Conservation (phyloP, 139 green algal genomes). For the Haematococcus sp. region DNA sequence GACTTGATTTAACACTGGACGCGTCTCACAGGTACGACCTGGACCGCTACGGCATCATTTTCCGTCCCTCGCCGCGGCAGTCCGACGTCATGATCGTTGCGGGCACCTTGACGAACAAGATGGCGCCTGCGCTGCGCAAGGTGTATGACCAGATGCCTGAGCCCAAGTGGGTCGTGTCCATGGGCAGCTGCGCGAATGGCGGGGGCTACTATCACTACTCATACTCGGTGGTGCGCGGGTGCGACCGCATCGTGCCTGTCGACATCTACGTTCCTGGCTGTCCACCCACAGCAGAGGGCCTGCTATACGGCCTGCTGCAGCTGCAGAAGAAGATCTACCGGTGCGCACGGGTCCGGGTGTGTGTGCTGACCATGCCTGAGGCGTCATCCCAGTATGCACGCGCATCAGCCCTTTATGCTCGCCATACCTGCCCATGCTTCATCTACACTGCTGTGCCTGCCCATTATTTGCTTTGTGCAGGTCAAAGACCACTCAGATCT, state of each 20-base stretch:
- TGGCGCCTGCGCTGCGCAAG: conserved; percentile 95
- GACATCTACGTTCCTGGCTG: conserved; percentile 97
- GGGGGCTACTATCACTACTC: conserved; percentile 98
- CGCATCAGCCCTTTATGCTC: no score
- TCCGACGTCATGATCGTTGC: conserved; percentile 97
- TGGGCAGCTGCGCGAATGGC: conserved; percentile 95
- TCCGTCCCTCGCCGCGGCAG: conserved; percentile 88
- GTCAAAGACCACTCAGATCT: conserved; percentile 28
- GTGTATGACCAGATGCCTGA: conserved; percentile 97
- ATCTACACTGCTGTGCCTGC: not conserved
- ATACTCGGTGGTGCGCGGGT: conserved; percentile 93
- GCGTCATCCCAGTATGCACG: not conserved
- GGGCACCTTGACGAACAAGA: conserved; percentile 97
- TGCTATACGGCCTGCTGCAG: conserved; percentile 95
- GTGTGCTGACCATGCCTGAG: not conserved
- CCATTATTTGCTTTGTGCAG: no score
- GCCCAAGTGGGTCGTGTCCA: conserved; percentile 95
- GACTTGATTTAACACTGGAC: no score
- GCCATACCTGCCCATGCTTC: not conserved
- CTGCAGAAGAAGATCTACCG: conserved; percentile 61
- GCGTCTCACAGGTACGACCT: conserved; percentile 57
- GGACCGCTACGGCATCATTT: conserved; percentile 94
- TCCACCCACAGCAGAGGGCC: conserved; percentile 92
- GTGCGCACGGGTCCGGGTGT: not conserved
- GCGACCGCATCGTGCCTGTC: conserved; percentile 89